Evolutionary conservation across 2,329 filamentous ascomycete species (phyloP).

Genomic region (Parafenestella ontariensis): DNA sequence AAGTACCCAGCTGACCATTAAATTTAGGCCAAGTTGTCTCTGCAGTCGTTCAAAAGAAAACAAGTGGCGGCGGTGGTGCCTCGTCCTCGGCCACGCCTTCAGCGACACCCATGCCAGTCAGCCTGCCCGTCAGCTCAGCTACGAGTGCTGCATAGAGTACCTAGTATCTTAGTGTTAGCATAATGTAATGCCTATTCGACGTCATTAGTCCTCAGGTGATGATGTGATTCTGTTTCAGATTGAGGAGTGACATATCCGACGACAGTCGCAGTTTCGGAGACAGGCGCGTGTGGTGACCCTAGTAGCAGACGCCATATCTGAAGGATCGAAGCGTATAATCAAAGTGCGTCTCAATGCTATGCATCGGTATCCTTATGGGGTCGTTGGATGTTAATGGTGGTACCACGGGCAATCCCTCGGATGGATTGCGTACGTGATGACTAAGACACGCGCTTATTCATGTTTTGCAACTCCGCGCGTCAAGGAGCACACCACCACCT

Average conservation of each 20-base stretch:
- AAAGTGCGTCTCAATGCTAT: not conserved
- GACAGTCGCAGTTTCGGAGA: not conserved
- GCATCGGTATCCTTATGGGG: not conserved
- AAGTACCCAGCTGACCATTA: not conserved
- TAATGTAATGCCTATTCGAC: slow-evolving; percentile 14
- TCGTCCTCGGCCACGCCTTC: slow-evolving; percentile 25
- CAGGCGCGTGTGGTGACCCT: not conserved
- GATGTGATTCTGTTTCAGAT: not conserved
- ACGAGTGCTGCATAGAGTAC: slow-evolving; percentile 21
- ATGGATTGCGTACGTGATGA: not conserved
- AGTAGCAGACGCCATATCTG: not conserved
- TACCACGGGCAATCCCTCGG: not conserved
- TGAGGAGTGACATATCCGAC: not conserved
- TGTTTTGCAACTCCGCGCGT: not conserved
- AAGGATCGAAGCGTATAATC: not conserved
- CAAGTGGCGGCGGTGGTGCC: slow-evolving; percentile 22
- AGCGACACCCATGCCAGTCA: slow-evolving; percentile 39
- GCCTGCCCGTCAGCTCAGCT: slow-evolving; percentile 36
- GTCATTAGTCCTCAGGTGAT: not conserved
- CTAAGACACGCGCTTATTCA: not conserved
- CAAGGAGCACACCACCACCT: not conserved
- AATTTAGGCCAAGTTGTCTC: slow-evolving; percentile 60
- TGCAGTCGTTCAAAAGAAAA: slow-evolving; percentile 52
- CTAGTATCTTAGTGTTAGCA: slow-evolving; percentile 4
- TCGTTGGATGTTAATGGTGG: not conserved